These are phyloP conservation scores for Chloropicon primus DNA, from an alignment of 139 green algal species.

Conservation along the genomic window DNA sequence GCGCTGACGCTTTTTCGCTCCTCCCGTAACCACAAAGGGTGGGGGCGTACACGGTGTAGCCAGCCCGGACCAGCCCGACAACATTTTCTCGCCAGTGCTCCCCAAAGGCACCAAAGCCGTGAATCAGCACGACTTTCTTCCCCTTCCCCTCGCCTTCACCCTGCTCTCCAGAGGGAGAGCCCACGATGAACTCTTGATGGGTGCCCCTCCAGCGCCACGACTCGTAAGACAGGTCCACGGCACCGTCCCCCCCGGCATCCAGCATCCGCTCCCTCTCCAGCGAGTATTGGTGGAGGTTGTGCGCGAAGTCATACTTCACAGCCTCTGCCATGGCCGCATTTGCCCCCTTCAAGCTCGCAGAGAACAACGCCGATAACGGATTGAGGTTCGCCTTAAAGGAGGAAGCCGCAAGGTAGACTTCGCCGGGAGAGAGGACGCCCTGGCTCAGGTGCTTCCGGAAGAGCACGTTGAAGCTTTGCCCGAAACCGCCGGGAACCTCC, in stretches of 20 bases:
- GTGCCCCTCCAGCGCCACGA: not conserved
- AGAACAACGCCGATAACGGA: not conserved
- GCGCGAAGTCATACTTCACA: not conserved
- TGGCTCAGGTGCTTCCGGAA: not conserved
- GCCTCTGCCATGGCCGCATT: not conserved
- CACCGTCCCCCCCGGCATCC: too few relatives aligned
- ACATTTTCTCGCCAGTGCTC: constrained; percentile 81
- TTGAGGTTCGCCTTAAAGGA: not conserved
- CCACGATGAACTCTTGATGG: not conserved
- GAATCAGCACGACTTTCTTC: constrained; percentile 60
- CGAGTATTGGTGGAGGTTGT: not conserved
- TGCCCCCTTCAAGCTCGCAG: not conserved
- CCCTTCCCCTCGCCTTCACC: not conserved
- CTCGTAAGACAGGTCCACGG: not conserved
- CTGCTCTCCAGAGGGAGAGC: not conserved
- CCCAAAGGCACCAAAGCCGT: constrained; percentile 91
- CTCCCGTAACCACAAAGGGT: constrained; percentile 46
- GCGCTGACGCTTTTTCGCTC: constrained; percentile 70
- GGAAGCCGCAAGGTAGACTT: not conserved
- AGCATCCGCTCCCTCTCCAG: not conserved
- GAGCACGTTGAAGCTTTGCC: not conserved
- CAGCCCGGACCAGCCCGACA: constrained; percentile 34
- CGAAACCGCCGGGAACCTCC: not conserved
- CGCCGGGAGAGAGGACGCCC: not conserved
- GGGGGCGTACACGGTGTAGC: constrained; percentile 63